Evolutionary conservation across 192 early-diverging fungal species (phyloP), one percentile per base, ranked within the genome.

Genomic region (Backusella westeae): DNA sequence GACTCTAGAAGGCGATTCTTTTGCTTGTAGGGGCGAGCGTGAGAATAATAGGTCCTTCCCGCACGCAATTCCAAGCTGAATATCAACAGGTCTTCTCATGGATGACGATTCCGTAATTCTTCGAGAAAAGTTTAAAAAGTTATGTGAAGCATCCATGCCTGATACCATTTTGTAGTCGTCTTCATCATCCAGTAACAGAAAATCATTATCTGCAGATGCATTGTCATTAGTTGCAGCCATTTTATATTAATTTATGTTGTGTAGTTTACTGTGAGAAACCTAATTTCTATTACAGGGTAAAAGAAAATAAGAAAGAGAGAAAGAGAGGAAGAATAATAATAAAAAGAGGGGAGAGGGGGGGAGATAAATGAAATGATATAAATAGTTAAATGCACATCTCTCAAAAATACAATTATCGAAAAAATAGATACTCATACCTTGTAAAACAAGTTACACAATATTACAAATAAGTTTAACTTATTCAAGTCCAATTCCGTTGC

Each of bases 41-140:
- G 56, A 63, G 42, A 49, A 49, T 34, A 49, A 29, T 19, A 49
- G 19, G 23, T 49, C 44, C 23, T 49, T 71, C 12, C 70, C 70
- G 17, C 70, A 71, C 6, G 70, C 41, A 71, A 71, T 71, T 7
- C 72, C 72, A 26, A 74, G 52, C 38, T 74, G 72, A 74, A 74
- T 74, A 65, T 74, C 72, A 39, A 74, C 72, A 36, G 72, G 72
- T 23, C 42, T 36, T 65, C 26, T 34, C 72, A 74, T 74, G 17
- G 72, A 74, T 4, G 56, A 21, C 1, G 56, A 19, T 38, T 65
- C 53, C 17, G 52, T 39, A 23, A 74, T 56, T 56, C 38, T 74
- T 35, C 56, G 34, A 38, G 72, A 56, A 17, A 74, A 74, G 26
- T 74, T 74, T 41, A 74, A 21, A 42, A 66, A 74, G 9, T 17